Conservation (phyloP, 768 basidiomycete species). For the Tubosaeta brunneosetosa region DNA sequence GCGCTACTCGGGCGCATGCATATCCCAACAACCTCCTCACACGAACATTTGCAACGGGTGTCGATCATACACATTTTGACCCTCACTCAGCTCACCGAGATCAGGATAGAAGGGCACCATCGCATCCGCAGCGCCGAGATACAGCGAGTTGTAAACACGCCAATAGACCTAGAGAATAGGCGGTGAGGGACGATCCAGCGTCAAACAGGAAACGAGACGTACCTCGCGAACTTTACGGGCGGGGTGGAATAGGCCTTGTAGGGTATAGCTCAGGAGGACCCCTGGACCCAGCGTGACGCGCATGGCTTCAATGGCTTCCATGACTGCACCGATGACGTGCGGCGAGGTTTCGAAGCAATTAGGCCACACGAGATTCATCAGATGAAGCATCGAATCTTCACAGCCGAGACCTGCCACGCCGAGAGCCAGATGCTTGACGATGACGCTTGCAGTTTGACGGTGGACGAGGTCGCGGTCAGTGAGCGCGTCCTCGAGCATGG, state of each 20-base stretch:
- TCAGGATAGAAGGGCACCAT: conserved; percentile 96
- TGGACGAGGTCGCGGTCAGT: conserved; percentile 98
- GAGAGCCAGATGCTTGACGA: conserved; percentile 96
- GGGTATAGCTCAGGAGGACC: conserved; percentile 82
- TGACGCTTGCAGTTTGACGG: conserved; percentile 95
- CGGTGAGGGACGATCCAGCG: background rate
- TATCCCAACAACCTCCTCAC: conserved; percentile 29
- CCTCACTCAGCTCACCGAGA: conserved; percentile 84
- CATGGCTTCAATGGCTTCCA: conserved; percentile 99
- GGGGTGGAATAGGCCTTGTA: conserved; percentile 96
- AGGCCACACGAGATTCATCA: conserved; percentile 99
- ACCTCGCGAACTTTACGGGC: conserved; percentile 96
- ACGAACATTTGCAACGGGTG: conserved; percentile 84
- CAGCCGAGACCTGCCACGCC: conserved; percentile 96
- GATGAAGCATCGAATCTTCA: conserved; percentile 95
- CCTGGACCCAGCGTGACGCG: conserved; percentile 93
- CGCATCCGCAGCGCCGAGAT: conserved; percentile 85
- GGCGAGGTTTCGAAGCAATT: conserved; percentile 98
- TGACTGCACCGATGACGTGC: conserved; percentile 96
- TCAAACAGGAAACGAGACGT: conserved; percentile 16
- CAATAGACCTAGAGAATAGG: conserved; percentile 60
- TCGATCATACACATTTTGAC: conserved; percentile 83
- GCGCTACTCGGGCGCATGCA: no score
- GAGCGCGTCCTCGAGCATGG: conserved; percentile 96
- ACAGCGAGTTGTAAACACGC: conserved; percentile 92